Evolutionary conservation across 2,329 filamentous ascomycete genomes (phyloP), one percentile per base, ranked within the genome.

Genomic region (Pseudogymnoascus sp.): DNA sequence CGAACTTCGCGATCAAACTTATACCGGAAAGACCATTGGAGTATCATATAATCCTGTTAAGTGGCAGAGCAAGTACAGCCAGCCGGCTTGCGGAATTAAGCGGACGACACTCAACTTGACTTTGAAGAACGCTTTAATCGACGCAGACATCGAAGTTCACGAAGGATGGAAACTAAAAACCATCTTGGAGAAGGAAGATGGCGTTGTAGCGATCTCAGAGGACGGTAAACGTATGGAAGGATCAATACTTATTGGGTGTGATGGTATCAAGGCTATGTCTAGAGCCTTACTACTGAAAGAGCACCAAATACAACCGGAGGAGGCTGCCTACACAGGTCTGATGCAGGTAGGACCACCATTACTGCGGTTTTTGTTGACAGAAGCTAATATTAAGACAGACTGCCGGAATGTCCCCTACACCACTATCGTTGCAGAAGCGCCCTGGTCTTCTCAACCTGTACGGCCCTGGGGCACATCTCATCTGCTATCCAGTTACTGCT

Each of bases 371-470:
- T 71, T 11, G 61, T 62, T 23, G 31, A 61, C 6, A 56, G 12
- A 4, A 60, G 66, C 3, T 64, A 66, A 23, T 23, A 11, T 60
- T 66, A 60, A 66, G 34, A 37, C 34, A 37, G 34, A 37, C 34
- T 62, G 68, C 67, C 12, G 70, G 77, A 62, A 78, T 78, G 7
- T 77, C 62, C 5, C 77, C 76, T 38, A 78, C 77, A 11, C 78
- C 77, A 3, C 76, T 78, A 60, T 73, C 73, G 50, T 77, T 73
- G 67, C 77, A 78, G 67, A 76, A 79, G 5, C 74, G 69, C 34
- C 34, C 67, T 14, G 34, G 34, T 37, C 34, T 37, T 37, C 34
- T 37, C 34, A 71, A 72, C 44, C 71, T 68, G 69, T 72, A 69
- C 59, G 69, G 68, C 6, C 66, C 68, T 40, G 64, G 68, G 14